Evolutionary conservation across 2,329 filamentous ascomycete genomes (phyloP), one percentile per base, ranked within the genome.

Genomic region (Verticillium longisporum): DNA sequence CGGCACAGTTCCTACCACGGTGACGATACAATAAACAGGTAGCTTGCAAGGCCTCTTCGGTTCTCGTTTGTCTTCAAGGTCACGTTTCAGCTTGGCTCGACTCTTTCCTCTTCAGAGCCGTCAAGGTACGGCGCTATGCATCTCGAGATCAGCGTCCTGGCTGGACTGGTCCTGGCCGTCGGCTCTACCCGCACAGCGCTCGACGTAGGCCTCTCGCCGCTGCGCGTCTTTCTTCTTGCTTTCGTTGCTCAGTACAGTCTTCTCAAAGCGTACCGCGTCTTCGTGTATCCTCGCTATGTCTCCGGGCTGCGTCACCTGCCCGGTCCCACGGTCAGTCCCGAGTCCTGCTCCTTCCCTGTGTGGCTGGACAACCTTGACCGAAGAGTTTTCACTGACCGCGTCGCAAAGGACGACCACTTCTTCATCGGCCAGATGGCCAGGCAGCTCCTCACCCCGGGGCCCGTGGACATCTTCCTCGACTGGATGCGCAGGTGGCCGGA

Each of bases 221-320:
- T 58, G 3, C 38, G 56, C 18, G 38, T 58, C 14, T 41, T 58
- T 33, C 1, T 60, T n/a, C 3, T 54, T 45, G 3, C 10, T n/a
- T n/a, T 38, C 41, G 1, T 31, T 26, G n/a, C 60, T 4, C 62
- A 59, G 32, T 58, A 61, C 14, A n/a, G 64, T 13, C 2, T 70
- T 5, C 33, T 71, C 60, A 70, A 71, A 50, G 37, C 67, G 5
- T 79, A 77, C 64, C 67, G 68, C 14, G 60, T 75, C 45, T 69
- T 79, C 61, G 63, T 82, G 31, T 80, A 78, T 61, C 78, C 78
- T 4, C 70, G 71, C 57, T 72, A 73, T 60, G 61, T 78, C 55
- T 81, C 79, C 0, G 75, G 78, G 0, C 67, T 80, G n/a, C 72
- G 78, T 14, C 68, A 77, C 57, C 64, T 81, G 1, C 78, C 79